Evolutionary conservation across 2,329 filamentous ascomycete species (phyloP), one percentile per base, ranked within the genome.

Genomic region (Colletotrichum eremochloae): DNA sequence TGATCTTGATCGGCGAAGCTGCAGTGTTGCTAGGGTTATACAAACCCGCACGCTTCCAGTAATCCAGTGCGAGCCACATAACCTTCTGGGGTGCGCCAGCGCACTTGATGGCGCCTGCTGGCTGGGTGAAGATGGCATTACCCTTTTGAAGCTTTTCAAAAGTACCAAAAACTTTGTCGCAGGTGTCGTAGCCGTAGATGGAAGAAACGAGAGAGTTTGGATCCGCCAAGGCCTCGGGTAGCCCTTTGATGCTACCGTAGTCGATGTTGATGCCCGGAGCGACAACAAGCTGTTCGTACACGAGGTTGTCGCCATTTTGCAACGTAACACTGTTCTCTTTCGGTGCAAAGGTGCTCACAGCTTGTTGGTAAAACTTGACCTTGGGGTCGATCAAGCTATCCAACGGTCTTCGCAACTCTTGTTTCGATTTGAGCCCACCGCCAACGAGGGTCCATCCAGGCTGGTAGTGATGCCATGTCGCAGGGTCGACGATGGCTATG

Each of bases 401-500:
- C 50, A 92, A 77, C 1, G 86, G 86, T 68, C 82, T 80, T 58
- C 86, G 85, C 68, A 92, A 80, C 33, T 91, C 86, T 74, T 91
- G 83, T 77, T 90, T 90, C 58, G 83, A 86, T 80, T 92, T 92
- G 50, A 93, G 83, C 4, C 91, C 91, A 50, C 88, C 90, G 55
- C 90, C 91, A 2, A 92, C 91, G 1, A 93, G 83, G 2, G 91
- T 93, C 90, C 90, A 93, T 66, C 91, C 91, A 1, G 91, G 90
- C 62, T 93, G 91, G 78, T 92, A 93, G 81, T 93, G 85, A 77
- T 93, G 90, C 84, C 86, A 90, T 74, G 81, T 78, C 0, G 90
- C 85, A 0, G 91, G 91, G 74, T 93, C 91, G 55, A 93, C 81
- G 36, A 93, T 76, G 38, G 91, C 90, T 72, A 93, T 91, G 72